These are phyloP conservation scores for Paraconiothyrium brasiliense DNA, from an alignment of 2,329 filamentous ascomycete species.

Conservation along the genomic window DNA sequence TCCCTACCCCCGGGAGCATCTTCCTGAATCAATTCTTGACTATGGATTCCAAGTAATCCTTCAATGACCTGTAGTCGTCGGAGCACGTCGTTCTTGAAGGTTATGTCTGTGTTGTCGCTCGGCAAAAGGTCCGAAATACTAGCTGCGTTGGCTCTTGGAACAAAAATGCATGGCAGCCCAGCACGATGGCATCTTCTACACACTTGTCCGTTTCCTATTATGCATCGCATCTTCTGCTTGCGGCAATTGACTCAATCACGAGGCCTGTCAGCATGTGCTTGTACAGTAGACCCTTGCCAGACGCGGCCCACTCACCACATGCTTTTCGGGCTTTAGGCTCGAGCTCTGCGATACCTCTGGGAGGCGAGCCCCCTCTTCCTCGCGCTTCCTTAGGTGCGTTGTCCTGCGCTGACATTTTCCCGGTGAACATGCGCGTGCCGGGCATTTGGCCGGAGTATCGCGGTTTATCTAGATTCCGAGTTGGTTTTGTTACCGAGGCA, in stretches of 20 bases:
- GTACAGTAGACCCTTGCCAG: neutral
- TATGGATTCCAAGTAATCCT: slow-evolving; percentile 4
- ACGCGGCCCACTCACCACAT: slow-evolving; percentile 6
- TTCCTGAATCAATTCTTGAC: neutral
- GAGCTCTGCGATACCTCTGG: neutral
- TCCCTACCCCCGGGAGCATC: neutral
- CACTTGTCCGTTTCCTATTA: neutral
- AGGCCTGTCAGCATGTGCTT: neutral
- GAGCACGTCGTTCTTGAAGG: slow-evolving; percentile 13
- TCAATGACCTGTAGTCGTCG: slow-evolving; percentile 8
- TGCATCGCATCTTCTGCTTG: slow-evolving; percentile 13
- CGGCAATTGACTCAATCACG: slow-evolving; percentile 7
- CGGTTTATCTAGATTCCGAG: slow-evolving; percentile 13
- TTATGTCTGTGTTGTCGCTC: neutral
- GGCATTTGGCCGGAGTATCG: slow-evolving; percentile 8
- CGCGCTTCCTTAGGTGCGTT: neutral
- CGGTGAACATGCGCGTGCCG: slow-evolving; percentile 1
- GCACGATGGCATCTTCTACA: slow-evolving; percentile 13
- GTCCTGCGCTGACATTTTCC: slow-evolving; percentile 1
- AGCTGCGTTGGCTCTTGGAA: slow-evolving; percentile 15
- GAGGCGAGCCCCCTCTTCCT: neutral
- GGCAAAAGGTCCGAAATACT: neutral
- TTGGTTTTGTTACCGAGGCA: neutral
- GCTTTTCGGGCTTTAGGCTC: slow-evolving; percentile 14
- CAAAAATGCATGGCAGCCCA: slow-evolving; percentile 11